These are phyloP conservation scores for Diplodia mutila DNA, from an alignment of 2,329 filamentous ascomycete species.

Conservation along the genomic window DNA sequence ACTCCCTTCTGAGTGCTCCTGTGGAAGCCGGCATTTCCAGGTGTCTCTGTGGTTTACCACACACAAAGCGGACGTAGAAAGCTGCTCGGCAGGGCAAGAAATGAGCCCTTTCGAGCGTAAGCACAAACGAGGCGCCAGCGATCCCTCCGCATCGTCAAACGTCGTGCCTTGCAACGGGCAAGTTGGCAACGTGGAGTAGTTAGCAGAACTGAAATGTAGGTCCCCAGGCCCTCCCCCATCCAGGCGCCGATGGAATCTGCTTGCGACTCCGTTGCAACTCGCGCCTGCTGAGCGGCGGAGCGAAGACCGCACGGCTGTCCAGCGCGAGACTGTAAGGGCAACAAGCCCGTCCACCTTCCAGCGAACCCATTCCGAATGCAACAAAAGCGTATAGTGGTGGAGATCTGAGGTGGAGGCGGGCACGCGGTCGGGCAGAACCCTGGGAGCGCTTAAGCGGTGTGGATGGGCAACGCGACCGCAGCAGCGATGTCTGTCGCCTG, in stretches of 20 bases:
- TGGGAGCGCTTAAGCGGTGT: conserved; percentile 15
- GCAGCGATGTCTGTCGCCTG: conserved; percentile 11
- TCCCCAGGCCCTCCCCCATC: conserved; percentile 1
- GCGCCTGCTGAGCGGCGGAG: conserved; percentile 1
- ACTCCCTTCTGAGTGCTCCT: background rate
- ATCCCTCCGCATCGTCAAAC: conserved; percentile 4
- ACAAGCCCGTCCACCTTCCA: conserved; percentile 7
- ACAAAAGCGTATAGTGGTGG: background rate
- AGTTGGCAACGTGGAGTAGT: background rate
- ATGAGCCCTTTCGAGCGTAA: background rate
- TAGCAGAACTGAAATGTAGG: conserved; percentile 17
- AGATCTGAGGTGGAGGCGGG: conserved; percentile 3
- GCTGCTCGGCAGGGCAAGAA: background rate
- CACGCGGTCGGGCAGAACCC: conserved; percentile 2
- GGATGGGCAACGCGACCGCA: conserved; percentile 15
- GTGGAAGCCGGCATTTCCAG: conserved; percentile 6
- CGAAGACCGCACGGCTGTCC: background rate
- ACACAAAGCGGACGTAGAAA: background rate
- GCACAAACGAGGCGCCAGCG: conserved; percentile 8
- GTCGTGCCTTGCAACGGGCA: conserved; percentile 14
- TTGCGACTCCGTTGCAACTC: background rate
- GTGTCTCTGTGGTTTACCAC: conserved; percentile 1
- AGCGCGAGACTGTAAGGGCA: background rate
- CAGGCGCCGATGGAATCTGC: conserved; percentile 1
- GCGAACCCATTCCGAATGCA: conserved; percentile 17